phyloP scores from a whole-genome alignment of 108 stramenopile species.

The Licmophora abbreviata region DNA sequence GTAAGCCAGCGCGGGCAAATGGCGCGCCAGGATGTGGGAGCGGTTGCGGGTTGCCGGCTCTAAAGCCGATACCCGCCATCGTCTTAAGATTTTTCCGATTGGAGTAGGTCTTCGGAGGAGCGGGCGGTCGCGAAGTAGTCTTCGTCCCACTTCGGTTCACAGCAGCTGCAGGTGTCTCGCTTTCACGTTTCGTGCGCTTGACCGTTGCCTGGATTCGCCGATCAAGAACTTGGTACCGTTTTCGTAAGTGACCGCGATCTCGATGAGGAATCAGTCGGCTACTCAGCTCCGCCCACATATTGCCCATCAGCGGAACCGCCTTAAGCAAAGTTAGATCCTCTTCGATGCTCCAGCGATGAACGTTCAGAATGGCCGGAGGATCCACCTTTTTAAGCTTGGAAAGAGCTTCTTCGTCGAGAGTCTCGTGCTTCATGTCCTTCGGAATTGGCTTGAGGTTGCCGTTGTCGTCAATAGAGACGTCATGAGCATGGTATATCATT shows the following conservation, averaged over 20 bases:
- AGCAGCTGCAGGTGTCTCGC: too few species aligned
- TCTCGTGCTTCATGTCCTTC: slow-evolving; percentile 30
- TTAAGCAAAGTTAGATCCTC: slow-evolving; percentile 74
- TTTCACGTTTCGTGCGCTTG: slow-evolving; percentile 5
- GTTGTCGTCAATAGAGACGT: slow-evolving; percentile 52
- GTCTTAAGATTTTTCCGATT: too few species aligned
- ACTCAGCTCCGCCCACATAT: slow-evolving; percentile 77
- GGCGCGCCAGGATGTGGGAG: too few species aligned
- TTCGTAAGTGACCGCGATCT: slow-evolving; percentile 75
- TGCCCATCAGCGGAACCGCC: slow-evolving; percentile 72
- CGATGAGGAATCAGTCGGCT: slow-evolving; percentile 73
- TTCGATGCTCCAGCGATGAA: slow-evolving; percentile 82
- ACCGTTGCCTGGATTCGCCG: slow-evolving; percentile 53
- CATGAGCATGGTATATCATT: slow-evolving; percentile 71
- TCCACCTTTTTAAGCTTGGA: slow-evolving; percentile 29
- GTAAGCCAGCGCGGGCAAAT: too few species aligned
- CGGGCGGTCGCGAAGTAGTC: too few species aligned
- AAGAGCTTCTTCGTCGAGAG: slow-evolving; percentile 32
- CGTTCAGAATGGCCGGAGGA: slow-evolving; percentile 72
- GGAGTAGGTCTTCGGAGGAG: too few species aligned
- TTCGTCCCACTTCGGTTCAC: background rate
- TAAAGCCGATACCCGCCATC: too few species aligned
- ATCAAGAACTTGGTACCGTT: slow-evolving; percentile 80
- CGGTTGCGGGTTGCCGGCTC: too few species aligned
- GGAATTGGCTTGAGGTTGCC: slow-evolving; percentile 56